A percentile compares a stretch with the other conserved stretches of the same genome.
Conservation (phyloP, 2,329 filamentous ascomycete species). For the Pseudogymnoascus sp. region DNA sequence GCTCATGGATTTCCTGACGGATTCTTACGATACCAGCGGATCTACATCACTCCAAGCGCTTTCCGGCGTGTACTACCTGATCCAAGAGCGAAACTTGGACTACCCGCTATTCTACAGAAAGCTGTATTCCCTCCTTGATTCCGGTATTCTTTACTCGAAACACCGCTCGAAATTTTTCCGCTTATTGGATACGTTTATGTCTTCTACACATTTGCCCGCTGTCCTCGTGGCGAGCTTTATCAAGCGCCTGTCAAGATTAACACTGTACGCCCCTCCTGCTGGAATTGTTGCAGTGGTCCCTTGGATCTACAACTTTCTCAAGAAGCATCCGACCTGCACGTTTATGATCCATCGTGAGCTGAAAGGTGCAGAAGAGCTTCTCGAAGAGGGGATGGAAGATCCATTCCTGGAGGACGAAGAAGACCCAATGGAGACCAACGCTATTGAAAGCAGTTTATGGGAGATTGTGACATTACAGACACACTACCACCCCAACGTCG, state of each 20-base stretch:
- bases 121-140: constrained; percentile 84
- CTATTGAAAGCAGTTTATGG: constrained; percentile 91
- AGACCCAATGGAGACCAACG: constrained; percentile 76
- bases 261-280: constrained; percentile 79
- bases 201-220: constrained; percentile 85
- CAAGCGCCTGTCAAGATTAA: constrained; percentile 78
- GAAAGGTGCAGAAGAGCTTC: constrained; percentile 46
- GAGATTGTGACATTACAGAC: constrained; percentile 83
- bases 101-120: constrained; percentile 92
- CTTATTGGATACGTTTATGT: constrained; percentile 80
- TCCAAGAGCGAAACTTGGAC: constrained; percentile 86
- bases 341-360: constrained; percentile 88
- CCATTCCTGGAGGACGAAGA: constrained; percentile 66
- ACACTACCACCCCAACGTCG: constrained; percentile 96
- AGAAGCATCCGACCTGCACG: constrained; percentile 78
- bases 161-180: constrained; percentile 91
- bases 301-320: constrained; percentile 92
- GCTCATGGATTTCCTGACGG: constrained; percentile 93
- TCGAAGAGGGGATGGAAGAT: constrained; percentile 58
- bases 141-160: constrained; percentile 81
- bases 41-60: constrained; percentile 80
- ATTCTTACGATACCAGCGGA: constrained; percentile 80
- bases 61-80: constrained; percentile 90
- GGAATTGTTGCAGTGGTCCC: constrained; percentile 84
- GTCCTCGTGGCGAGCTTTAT: constrained; percentile 90